Base-by-base conservation (phyloP, 345 rosid genomes). In the Melastoma malabathricum region DNA sequence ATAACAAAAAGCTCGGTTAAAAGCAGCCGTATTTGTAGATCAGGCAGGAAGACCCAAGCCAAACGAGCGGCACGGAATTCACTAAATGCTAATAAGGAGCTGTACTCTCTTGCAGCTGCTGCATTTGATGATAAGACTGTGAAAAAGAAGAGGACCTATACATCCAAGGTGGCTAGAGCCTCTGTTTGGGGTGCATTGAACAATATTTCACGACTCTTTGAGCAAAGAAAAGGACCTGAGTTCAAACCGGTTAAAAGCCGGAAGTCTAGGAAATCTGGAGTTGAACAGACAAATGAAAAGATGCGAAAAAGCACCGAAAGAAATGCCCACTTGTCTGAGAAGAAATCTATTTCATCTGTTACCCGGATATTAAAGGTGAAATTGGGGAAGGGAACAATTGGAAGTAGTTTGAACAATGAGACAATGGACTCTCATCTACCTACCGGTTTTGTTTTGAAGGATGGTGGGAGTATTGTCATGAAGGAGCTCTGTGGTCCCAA, bases 71-170 rank as follows among this genome's bases (percentile, higher is more conserved):
- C 68, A 51, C 58, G 69, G 70, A 70, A 62, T 58, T 61, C 51
- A 38, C 66, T 67, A 71, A 72, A 60, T 27, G 69, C 67, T 13
- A 50, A 63, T 38, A 77, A 63, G 54, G 72, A 56, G 61, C 66
- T 54, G 12, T 66, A 53, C 45, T 57, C 69, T 15, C 64, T 61
- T 51, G 63, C 57, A 62, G 51, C 64, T 39, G 51, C 54, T 4
- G 83, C 74, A 34, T 55, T 71, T 38, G 49, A 70, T 49, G 57
- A 70, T 15, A 73, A 72, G 52, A 64, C 64, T 52, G 58, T 75
- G 50, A 84, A 73, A 66, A 76, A 72, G 73, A 84, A 71, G 80
- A 83, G 98, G 64, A 87, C 84, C 66, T 75, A 64, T 64, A 49
- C 69, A 58, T 66, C 79, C 52, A 87, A 78, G 67, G 71, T 74